phyloP scores from a whole-genome alignment of 257 asterid genomes.

The Petunia secreta region DNA sequence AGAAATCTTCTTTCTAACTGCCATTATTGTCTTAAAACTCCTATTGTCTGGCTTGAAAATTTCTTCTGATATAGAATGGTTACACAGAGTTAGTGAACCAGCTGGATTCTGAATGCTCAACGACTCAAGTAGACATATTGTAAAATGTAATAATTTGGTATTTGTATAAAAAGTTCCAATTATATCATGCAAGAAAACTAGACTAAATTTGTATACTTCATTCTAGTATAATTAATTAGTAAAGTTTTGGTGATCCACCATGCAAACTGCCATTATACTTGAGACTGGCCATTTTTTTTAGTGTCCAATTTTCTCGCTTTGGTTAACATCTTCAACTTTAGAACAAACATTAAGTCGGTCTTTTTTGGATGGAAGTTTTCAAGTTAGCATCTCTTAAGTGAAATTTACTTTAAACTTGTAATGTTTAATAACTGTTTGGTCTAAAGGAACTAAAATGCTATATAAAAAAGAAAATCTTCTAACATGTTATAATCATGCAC shows the following conservation, averaged over 20 bases:
- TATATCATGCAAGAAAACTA: neutral
- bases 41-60: neutral
- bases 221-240: neutral
- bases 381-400: neutral
- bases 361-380: neutral
- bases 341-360: neutral
- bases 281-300: neutral
- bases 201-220: slow-evolving; percentile 2
- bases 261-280: neutral
- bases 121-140: neutral
- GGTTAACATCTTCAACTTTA: neutral
- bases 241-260: neutral
- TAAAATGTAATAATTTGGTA: neutral
- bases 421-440: neutral
- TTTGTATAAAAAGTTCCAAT: neutral
- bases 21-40: neutral
- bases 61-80: slow-evolving; percentile 18
- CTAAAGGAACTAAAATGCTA: neutral
- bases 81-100: slow-evolving; percentile 1
- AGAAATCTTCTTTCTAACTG: neutral
- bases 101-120: slow-evolving; percentile 11
- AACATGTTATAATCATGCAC: neutral
- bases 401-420: neutral
- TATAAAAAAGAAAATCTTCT: neutral
- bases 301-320: neutral